Evolutionary conservation across 176 grass and related monocot genomes (phyloP), one percentile per base, ranked within the genome.

Genomic region (Carex myosuroides): DNA sequence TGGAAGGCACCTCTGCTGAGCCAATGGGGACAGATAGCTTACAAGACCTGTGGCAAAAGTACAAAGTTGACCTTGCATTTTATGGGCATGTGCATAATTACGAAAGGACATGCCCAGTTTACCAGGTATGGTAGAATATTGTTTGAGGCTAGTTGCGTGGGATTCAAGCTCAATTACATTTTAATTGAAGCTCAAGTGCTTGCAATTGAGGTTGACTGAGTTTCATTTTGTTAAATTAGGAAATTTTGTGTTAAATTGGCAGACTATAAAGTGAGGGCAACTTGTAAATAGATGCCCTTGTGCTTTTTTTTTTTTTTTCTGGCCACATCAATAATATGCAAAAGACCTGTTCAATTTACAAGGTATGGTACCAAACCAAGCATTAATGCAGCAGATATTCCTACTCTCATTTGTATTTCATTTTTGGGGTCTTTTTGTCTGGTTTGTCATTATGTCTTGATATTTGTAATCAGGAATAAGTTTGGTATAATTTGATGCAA

Each of bases 51-150:
- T 97, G 94, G 94, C 92, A 94, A 83, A 89, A 87, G 84, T 89
- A 97, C 70, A 91, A 91, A 54, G 90, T 97, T 57, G 94, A 97
- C 85, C 29, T 97, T 80, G 92, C 94, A 86, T 8, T 94, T 63
- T 97, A 77, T 24, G 94, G 92, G 17, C 94, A 97, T 69, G 94
- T 90, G 69, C 92, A 94, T 84, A 97, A 94, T 88, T 94, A 94
- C 42, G 90, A 97, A 84, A 90, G 92, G 35, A 97, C 92, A 0
- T 94, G 90, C 63, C 94, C 90, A 6, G 85, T 94, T 37, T 97
- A 97, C 53, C 80, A 94, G 90, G 90, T 94, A 21, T 46, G 54
- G 13, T 44, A 30, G 18, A 29, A 44, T 55, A 3, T 6, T 30
- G 22, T 55, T 77, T 56, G 22, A 73, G 73, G 73, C 13, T 56